Percentiles rank a stretch among this genome's conserved stretches.
phyloP scores from a whole-genome alignment of 345 rosid genomes.

The Eucalyptus shirleyi region DNA sequence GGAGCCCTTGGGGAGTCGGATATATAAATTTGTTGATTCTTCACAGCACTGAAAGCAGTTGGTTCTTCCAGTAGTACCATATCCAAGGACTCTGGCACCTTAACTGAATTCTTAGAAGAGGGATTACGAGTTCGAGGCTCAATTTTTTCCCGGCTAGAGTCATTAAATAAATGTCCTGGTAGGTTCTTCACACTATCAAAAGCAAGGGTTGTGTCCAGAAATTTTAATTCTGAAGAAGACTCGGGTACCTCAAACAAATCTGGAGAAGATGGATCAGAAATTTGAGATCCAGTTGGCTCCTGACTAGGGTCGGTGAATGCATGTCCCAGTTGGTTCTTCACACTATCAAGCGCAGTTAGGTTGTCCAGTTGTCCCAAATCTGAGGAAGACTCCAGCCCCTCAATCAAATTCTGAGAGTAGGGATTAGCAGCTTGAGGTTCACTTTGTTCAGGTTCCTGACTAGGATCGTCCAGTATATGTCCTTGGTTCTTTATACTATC shows the following conservation, averaged over 20 bases:
- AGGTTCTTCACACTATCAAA: background rate
- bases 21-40: background rate
- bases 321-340: background rate
- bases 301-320: background rate
- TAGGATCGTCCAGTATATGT: background rate
- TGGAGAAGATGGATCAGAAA: background rate
- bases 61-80: background rate
- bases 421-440: background rate
- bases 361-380: background rate
- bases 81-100: background rate
- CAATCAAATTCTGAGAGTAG: background rate
- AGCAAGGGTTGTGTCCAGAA: background rate
- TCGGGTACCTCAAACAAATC: background rate
- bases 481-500: background rate
- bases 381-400: background rate
- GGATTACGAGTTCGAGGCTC: background rate
- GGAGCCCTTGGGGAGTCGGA: background rate
- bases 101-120: background rate
- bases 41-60: background rate
- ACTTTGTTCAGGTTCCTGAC: background rate
- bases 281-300: background rate
- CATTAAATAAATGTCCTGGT: background rate
- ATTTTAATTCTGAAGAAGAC: background rate
- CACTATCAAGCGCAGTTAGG: background rate
- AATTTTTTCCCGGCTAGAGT: background rate